Base-by-base conservation (phyloP, 768 basidiomycete genomes). In the Phlebiopsis gigantea region DNA sequence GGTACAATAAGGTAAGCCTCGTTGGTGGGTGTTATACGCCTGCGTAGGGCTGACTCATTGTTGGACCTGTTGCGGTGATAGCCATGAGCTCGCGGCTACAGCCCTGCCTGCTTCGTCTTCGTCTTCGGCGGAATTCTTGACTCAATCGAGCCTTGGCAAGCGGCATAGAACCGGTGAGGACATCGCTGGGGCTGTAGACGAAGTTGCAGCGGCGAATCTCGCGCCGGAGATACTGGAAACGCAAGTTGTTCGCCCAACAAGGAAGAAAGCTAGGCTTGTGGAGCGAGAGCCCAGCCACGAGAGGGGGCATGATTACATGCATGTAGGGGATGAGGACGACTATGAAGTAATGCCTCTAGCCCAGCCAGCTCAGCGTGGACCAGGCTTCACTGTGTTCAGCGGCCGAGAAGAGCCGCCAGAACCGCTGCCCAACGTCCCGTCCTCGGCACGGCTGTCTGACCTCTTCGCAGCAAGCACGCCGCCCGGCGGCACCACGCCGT, bases 111-210 rank as follows among this genome's bases (percentile, higher is more conserved):
- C n/a, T n/a, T n/a, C n/a, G n/a, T n/a, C n/a, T n/a, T n/a, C n/a
- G n/a, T n/a, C n/a, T n/a, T 34, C 31, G 31, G 31, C 6, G 14
- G 31, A 14, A 14, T 34, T 34, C 14, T 14, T 14, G 7, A 53
- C 78, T 3, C 73, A 76, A 43, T 77, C 71, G 21, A 72, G 75
- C 28, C 75, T 89, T 17, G 87, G 88, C n/a, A 90, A 89, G 66
- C 81, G 85, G 30, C 78, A 75, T 50, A 76, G 87, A 58, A 81
- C 82, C 8, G 71, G 74, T 10, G 79, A 75, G 61, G 72, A 74
- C 51, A 62, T 75, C 21, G 69, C 74, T 1, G 77, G 70, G 51
- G 66, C 73, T 9, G 67, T 72, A 5, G 82, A 80, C 54, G 69
- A 71, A 25, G 75, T 68, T n/a, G 68, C 75, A 55, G 75, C 76